A percentile compares a stretch with the other conserved stretches of the same genome.
Conservation (phyloP, 192 early-diverging fungal genomes). For the Coemansia furcata region DNA sequence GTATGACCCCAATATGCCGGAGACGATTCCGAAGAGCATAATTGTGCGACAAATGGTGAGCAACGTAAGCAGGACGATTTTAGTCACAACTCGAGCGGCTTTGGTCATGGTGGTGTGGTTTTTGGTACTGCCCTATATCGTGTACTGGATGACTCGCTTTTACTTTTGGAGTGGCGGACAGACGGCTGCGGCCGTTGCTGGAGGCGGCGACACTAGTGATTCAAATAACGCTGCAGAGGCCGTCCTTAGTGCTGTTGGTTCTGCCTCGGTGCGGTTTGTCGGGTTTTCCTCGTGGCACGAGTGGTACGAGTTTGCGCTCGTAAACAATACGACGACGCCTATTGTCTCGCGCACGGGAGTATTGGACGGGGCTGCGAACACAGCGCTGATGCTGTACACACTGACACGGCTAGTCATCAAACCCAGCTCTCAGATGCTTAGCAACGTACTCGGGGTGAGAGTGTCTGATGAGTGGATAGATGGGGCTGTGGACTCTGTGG, state of each 20-base stretch:
- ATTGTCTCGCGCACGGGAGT: conserved; percentile 43
- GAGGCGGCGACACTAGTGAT: not conserved
- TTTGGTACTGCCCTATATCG: conserved; percentile 74
- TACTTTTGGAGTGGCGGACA: conserved; percentile 77
- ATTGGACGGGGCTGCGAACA: conserved; percentile 35
- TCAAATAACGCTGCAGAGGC: not conserved
- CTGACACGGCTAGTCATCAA: conserved; percentile 14
- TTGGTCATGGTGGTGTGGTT: conserved; percentile 76
- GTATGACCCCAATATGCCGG: conserved; percentile 71
- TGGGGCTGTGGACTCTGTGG: conserved; percentile 17
- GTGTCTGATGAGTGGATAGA: conserved; percentile 19
- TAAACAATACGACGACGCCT: conserved; percentile 13
- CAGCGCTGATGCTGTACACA: conserved; percentile 26
- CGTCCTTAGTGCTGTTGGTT: not conserved
- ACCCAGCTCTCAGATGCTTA: conserved; percentile 10
- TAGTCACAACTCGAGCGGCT: conserved; percentile 55
- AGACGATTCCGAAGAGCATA: conserved; percentile 59
- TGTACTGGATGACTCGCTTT: conserved; percentile 81
- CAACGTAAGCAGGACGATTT: conserved; percentile 45
- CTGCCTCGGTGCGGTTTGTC: conserved; percentile 24
- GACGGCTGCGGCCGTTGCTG: conserved; percentile 27
- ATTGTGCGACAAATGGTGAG: conserved; percentile 57
- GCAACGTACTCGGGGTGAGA: conserved; percentile 8
- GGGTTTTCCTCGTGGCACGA: conserved; percentile 37
- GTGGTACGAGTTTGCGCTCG: conserved; percentile 26